Conservation (phyloP, 1,139 yeast species). For the Diutina ranongensis region DNA sequence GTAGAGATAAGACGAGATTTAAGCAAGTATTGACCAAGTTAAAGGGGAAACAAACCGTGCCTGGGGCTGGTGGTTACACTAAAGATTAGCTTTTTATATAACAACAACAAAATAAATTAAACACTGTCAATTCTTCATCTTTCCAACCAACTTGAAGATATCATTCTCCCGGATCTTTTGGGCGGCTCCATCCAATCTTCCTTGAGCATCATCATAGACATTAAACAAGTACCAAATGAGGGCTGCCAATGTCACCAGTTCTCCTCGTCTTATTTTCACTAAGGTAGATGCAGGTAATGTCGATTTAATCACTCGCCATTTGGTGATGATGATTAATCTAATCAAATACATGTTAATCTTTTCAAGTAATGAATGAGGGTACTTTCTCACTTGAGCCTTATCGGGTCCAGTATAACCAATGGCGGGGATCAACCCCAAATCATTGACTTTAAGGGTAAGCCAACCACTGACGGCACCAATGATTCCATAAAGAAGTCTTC, state of each 20-base stretch:
- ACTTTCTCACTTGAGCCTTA: not conserved
- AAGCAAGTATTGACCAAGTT: slow-evolving; percentile 17
- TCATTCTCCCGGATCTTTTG: slow-evolving; percentile 2
- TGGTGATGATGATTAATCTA: slow-evolving; percentile 1
- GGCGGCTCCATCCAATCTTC: not conserved
- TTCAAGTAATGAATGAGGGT: not conserved
- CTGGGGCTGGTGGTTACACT: slow-evolving; percentile 20
- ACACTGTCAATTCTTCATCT: not conserved
- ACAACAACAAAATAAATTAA: not conserved
- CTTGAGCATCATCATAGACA: not conserved
- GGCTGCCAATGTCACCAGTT: not conserved
- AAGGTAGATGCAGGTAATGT: not conserved
- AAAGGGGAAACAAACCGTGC: slow-evolving; percentile 20
- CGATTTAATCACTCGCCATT: not conserved
- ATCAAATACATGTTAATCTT: slow-evolving; percentile 1
- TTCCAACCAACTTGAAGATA: slow-evolving; percentile 2
- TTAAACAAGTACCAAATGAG: slow-evolving; percentile 2
- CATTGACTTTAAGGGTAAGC: not conserved
- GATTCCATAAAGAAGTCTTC: not conserved
- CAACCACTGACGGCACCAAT: not conserved
- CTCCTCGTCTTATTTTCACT: not conserved
- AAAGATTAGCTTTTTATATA: not conserved
- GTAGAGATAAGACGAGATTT: slow-evolving; percentile 18
- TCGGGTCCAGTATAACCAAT: slow-evolving; percentile 3
- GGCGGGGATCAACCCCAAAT: not conserved